A percentile compares a stretch with the other conserved stretches of the same genome.
Conservation (phyloP, 2,329 filamentous ascomycete species). For the Paraphaeosphaeria minitans region DNA sequence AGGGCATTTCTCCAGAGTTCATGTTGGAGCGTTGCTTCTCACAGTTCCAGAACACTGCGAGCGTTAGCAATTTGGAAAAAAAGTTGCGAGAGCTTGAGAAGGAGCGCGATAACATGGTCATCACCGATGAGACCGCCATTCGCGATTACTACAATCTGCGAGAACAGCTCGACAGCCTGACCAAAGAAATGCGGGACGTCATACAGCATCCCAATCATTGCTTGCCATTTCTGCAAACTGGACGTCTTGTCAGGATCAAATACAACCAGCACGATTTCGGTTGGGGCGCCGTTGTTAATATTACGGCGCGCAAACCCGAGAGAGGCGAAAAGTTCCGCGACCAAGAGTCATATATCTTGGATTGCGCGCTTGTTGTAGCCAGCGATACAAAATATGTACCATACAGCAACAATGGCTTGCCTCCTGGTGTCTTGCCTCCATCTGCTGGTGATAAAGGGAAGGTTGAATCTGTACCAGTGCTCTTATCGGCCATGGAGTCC, state of each 20-base stretch:
- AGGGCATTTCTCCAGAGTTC: conserved; percentile 97
- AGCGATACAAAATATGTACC: conserved; percentile 59
- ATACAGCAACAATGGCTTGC: conserved; percentile 69
- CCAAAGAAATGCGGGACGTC: conserved; percentile 86
- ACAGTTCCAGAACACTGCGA: conserved; percentile 95
- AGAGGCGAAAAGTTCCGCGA: conserved; percentile 71
- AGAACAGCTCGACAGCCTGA: conserved; percentile 81
- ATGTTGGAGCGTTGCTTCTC: conserved; percentile 99
- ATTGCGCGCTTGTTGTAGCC: conserved; percentile 74
- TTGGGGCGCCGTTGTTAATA: conserved; percentile 88
- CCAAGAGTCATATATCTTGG: conserved; percentile 80
- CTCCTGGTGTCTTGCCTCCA: conserved; percentile 65
- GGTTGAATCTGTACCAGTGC: conserved; percentile 83
- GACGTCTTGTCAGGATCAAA: conserved; percentile 86
- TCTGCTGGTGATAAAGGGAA: conserved; percentile 67
- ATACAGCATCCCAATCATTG: conserved; percentile 92
- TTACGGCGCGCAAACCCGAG: conserved; percentile 66
- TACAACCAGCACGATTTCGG: conserved; percentile 83
- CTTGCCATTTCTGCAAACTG: conserved; percentile 80
- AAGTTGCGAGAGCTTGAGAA: conserved; percentile 79
- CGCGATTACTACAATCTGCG: conserved; percentile 93
- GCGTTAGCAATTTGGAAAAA: conserved; percentile 81
- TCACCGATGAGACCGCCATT: conserved; percentile 84
- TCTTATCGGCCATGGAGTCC: conserved; percentile 82
- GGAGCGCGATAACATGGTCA: conserved; percentile 73